Evolutionary conservation across 768 basidiomycete species (phyloP).

Genomic region (Kwoniella pini): DNA sequence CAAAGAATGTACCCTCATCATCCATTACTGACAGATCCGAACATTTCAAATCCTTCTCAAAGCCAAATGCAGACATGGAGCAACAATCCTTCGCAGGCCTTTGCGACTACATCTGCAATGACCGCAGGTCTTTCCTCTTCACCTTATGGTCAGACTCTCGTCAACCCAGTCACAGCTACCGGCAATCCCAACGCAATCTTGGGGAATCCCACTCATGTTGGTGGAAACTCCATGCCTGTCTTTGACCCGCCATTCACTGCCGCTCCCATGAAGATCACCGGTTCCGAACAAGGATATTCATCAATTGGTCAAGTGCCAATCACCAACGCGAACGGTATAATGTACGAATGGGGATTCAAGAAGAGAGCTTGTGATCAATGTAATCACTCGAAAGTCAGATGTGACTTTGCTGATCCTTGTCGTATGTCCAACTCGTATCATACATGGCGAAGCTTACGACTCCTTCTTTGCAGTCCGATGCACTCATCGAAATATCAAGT

Average conservation of each 20-base stretch:
- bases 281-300: conserved; percentile 31
- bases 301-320: conserved; percentile 5
- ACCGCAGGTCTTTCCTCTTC: conserved; percentile 6
- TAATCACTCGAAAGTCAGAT: conserved; percentile 52
- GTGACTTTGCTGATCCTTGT: conserved; percentile 51
- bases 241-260: conserved; percentile 23
- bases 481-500: conserved; percentile 33
- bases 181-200: conserved; percentile 10
- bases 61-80: conserved; percentile 14
- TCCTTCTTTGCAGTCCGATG: conserved; percentile 49
- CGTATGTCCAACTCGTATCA: conserved; percentile 41
- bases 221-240: background rate
- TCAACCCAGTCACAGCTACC: conserved; percentile 13
- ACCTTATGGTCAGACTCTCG: conserved; percentile 11
- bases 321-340: background rate
- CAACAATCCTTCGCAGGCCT: conserved; percentile 10
- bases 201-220: conserved; percentile 19
- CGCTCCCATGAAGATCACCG: conserved; percentile 25
- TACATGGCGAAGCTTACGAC: too few species aligned
- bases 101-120: conserved; percentile 15
- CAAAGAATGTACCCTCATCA: conserved; percentile 41
- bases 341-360: conserved; percentile 42
- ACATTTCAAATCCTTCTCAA: background rate
- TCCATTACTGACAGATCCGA: conserved; percentile 18
- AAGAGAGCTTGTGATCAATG: conserved; percentile 53